A percentile compares a stretch with the other conserved stretches of the same genome.
Conservation (phyloP, 805 yeast genomes). For the Metschnikowia dekortorum region DNA sequence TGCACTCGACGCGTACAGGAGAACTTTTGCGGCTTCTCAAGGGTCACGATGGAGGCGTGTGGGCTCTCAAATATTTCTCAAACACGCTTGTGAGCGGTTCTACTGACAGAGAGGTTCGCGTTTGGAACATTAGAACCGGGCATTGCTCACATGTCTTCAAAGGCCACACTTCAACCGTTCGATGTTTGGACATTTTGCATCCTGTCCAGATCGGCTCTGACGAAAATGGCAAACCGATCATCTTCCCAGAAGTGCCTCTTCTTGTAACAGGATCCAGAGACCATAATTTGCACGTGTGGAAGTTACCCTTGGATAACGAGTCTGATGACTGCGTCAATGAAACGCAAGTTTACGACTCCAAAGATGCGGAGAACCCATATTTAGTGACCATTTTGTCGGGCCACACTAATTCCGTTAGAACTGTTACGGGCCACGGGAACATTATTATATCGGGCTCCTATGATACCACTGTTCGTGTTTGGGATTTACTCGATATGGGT, state of each 20-base stretch:
- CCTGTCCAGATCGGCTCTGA: constrained; percentile 63
- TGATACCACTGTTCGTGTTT: constrained; percentile 84
- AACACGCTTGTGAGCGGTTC: constrained; percentile 88
- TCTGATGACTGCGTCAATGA: constrained; percentile 33
- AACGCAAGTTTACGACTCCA: constrained; percentile 28
- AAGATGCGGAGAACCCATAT: constrained; percentile 27
- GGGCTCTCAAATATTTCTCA: constrained; percentile 90
- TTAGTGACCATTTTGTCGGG: constrained; percentile 28
- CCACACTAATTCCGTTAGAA: constrained; percentile 76
- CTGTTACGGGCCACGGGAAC: constrained; percentile 83
- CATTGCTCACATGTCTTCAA: constrained; percentile 85
- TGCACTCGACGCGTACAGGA: constrained; percentile 77
- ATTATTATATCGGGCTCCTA: constrained; percentile 85
- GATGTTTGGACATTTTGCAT: constrained; percentile 80
- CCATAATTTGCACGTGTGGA: constrained; percentile 44
- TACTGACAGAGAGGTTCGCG: constrained; percentile 88
- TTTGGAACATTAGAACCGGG: constrained; percentile 86
- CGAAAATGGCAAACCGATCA: constrained; percentile 51
- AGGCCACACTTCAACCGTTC: constrained; percentile 90
- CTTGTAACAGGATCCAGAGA: constrained; percentile 50
- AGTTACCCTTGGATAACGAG: constrained; percentile 51
- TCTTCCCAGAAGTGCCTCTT: constrained; percentile 60
- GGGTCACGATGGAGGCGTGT: constrained; percentile 97
- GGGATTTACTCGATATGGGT: constrained; percentile 74
- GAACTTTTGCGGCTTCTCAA: constrained; percentile 53